A percentile compares a stretch with the other conserved stretches of the same genome.
Evolutionary conservation across 2,329 filamentous ascomycete species (phyloP).

Genomic region (Chrysoporthe deuterocubensis): DNA sequence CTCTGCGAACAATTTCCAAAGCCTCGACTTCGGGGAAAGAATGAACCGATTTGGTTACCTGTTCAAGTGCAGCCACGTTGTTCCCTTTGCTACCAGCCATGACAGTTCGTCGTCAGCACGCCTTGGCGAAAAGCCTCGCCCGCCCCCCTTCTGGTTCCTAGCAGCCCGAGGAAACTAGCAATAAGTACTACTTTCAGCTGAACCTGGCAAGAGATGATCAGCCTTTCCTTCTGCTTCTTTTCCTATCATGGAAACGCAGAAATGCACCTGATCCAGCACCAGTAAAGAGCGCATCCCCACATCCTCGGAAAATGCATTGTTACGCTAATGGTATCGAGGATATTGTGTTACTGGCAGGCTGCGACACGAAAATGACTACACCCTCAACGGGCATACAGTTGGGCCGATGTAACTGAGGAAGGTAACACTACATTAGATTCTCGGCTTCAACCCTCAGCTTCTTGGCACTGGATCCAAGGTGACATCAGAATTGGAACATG

Average conservation of each 20-base stretch:
- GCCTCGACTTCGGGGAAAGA: neutral
- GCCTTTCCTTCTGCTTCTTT: neutral
- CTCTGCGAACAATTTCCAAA: neutral
- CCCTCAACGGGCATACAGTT: neutral
- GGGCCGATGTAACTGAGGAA: neutral
- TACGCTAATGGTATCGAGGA: too few relatives aligned
- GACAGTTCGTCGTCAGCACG: too few relatives aligned
- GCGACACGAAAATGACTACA: neutral
- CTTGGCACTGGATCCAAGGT: neutral
- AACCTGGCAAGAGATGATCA: neutral
- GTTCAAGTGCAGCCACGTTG: neutral
- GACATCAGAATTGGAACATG: neutral
- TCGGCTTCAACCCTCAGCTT: neutral
- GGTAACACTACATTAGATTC: neutral
- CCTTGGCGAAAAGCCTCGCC: too few relatives aligned
- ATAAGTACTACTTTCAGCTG: neutral
- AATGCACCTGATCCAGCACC: neutral
- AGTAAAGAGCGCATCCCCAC: neutral
- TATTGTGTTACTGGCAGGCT: neutral
- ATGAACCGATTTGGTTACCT: neutral
- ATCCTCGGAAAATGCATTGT: neutral
- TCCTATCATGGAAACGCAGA: neutral
- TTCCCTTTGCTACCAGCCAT: neutral
- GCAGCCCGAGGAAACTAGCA: neutral
- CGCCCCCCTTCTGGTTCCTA: neutral